A percentile compares a stretch with the other conserved stretches of the same genome.
Evolutionary conservation across 2,329 filamentous ascomycete species (phyloP).

Genomic region (Seiridium cupressi): DNA sequence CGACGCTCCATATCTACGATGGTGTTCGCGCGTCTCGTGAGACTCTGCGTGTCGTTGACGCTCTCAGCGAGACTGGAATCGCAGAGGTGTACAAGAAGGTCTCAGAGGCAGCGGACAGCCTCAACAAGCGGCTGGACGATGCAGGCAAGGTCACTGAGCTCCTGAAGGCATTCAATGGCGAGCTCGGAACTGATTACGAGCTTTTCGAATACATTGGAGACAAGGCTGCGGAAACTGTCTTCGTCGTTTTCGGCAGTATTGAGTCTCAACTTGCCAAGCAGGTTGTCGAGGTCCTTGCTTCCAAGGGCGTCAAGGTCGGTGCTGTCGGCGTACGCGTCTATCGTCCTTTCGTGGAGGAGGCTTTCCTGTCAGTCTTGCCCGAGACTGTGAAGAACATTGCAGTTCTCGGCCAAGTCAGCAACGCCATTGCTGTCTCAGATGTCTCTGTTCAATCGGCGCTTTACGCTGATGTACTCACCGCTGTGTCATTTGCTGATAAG

Average conservation of each 20-base stretch:
- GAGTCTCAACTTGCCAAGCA: conserved; percentile 86
- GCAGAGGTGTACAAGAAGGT: conserved; percentile 67
- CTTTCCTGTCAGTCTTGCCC: conserved; percentile 81
- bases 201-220: conserved; percentile 95
- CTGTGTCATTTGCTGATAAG: conserved; percentile 74
- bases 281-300: conserved; percentile 70
- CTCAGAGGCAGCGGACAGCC: conserved; percentile 54
- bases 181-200: conserved; percentile 90
- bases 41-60: conserved; percentile 78
- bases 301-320: conserved; percentile 75
- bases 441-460: conserved; percentile 77
- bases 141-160: conserved; percentile 70
- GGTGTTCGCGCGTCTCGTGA: conserved; percentile 81
- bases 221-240: conserved; percentile 71
- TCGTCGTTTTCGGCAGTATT: conserved; percentile 90
- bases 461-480: conserved; percentile 86
- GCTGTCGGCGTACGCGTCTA: conserved; percentile 91
- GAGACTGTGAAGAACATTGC: conserved; percentile 72
- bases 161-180: conserved; percentile 76
- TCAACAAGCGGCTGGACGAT: conserved; percentile 68
- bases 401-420: conserved; percentile 84
- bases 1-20: conserved; percentile 87
- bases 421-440: conserved; percentile 72
- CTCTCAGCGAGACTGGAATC: conserved; percentile 70
- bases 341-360: conserved; percentile 91